These are phyloP conservation scores for Thermomyces lanuginosus DNA, from an alignment of 2,329 filamentous ascomycete genomes.

Conservation along the genomic window DNA sequence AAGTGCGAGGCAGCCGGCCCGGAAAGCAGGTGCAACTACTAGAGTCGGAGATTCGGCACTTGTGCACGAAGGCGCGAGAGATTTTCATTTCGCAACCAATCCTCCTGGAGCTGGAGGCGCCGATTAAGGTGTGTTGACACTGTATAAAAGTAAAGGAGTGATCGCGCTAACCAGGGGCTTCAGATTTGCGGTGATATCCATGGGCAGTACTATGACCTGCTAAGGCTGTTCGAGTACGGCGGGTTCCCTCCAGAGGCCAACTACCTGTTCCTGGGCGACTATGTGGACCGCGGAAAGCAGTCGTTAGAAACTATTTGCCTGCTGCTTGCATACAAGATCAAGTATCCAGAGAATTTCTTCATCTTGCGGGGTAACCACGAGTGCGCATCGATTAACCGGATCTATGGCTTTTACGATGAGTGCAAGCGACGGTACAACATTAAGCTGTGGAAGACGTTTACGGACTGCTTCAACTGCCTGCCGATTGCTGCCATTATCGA, in stretches of 20 bases:
- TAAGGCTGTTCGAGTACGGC: constrained; percentile 94
- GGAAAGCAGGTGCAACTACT: constrained; percentile 97
- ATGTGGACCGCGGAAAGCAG: constrained; percentile 97
- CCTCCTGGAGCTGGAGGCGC: constrained; percentile 89
- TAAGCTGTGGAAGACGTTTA: constrained; percentile 99
- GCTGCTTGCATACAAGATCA: constrained; percentile 97
- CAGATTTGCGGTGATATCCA: constrained; percentile 99
- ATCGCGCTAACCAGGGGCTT: neutral
- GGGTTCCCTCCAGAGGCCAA: constrained; percentile 97
- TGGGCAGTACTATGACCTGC: constrained; percentile 95
- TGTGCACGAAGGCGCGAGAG: constrained; percentile 96
- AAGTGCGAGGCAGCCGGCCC: constrained; percentile 92
- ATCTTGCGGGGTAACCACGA: constrained; percentile 97
- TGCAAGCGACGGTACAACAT: constrained; percentile 99
- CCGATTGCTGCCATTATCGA: constrained; percentile 98
- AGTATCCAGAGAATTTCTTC: constrained; percentile 99
- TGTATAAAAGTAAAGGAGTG: too few relatives aligned
- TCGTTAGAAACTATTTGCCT: constrained; percentile 97
- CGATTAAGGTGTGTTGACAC: constrained; percentile 68
- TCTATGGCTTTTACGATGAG: constrained; percentile 99
- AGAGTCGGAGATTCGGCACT: constrained; percentile 87
- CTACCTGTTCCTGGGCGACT: constrained; percentile 98
- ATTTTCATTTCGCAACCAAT: constrained; percentile 99
- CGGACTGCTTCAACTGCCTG: constrained; percentile 97
- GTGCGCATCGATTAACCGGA: constrained; percentile 95